Base-by-base conservation (phyloP, 1,284 basidiomycete genomes). In the Prillingera fragicola region DNA sequence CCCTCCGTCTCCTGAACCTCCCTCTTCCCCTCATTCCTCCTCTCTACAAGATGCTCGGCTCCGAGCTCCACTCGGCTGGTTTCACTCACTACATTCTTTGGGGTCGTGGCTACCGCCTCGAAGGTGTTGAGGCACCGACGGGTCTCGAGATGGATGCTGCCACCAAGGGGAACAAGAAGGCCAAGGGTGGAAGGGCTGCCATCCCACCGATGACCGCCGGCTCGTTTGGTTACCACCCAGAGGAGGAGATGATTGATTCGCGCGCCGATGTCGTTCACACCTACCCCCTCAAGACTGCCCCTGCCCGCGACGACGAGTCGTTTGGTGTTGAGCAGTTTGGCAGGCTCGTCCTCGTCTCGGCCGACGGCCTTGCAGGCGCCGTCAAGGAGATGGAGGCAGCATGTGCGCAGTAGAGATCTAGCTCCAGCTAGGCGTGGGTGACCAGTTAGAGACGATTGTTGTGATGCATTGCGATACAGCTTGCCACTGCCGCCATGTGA, bases 1-100 rank as follows among this genome's bases (percentile, higher is more conserved):
- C 83, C 48, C 87, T 94, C 63, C 78, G 91, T 2, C 74, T 95
- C 44, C 78, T 92, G 59, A 96, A 95, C 67, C 89, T 96, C 80
- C 91, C 91, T 0, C 82, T 88, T 4, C 86, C 94, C 57, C 80
- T 90, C 31, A 78, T 91, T 15, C 84, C 88, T 10, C 89, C 87
- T 2, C 84, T 92, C 80, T 94, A 91, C 69, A 77, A 77, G 41
- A 88, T 94, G 84, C 75, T 95, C 18, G 72, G 75, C 0, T 81
- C 84, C 35, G 90, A 96, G 64, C 74, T 92, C n/a, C 73, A 80
- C 38, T 79, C 74, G 71, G 42, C 60, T 12, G 27, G 46, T 10
- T 66, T 67, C 41, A 61, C 56, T 4, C 66, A 72, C 50, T 69
- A 55, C 46, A 19, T 72, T 8, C 40, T 72, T n/a, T 67, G 69